These are phyloP conservation scores for Leishmania aethiopica DNA, from an alignment of 208 protist species.

Conservation along the genomic window DNA sequence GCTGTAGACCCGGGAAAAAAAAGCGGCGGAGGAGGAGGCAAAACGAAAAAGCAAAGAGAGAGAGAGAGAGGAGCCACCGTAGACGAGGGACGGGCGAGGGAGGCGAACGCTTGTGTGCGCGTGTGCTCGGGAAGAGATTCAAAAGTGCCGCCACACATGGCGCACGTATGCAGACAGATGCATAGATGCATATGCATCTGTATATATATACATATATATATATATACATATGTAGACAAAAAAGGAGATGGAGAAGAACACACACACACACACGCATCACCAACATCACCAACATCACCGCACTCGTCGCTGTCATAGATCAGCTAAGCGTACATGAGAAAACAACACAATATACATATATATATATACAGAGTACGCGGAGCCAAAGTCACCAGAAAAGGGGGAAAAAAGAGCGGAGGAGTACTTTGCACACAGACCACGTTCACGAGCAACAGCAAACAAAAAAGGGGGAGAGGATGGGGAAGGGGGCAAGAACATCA, in stretches of 20 bases:
- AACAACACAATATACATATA: too few relatives aligned
- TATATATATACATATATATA: background rate
- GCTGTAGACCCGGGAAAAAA: background rate
- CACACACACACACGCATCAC: background rate
- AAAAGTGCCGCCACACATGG: background rate
- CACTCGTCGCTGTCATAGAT: background rate
- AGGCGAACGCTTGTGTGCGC: background rate
- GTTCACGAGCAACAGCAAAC: background rate
- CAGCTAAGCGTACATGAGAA: background rate
- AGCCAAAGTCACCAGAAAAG: conserved; percentile 4
- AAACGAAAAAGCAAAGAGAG: background rate
- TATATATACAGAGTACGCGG: background rate
- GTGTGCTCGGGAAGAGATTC: background rate
- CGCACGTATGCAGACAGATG: background rate
- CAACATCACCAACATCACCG: background rate
- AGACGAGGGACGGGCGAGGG: background rate
- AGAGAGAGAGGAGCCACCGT: background rate
- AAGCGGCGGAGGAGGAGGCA: background rate
- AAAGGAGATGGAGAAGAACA: background rate
- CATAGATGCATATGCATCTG: background rate
- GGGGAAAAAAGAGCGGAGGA: conserved; percentile 2
- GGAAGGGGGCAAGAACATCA: background rate
- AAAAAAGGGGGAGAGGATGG: background rate
- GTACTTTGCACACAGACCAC: background rate
- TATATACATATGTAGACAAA: background rate